These are phyloP conservation scores for Eucalyptus erythrocorys DNA, from an alignment of 345 rosid species.

Conservation along the genomic window DNA sequence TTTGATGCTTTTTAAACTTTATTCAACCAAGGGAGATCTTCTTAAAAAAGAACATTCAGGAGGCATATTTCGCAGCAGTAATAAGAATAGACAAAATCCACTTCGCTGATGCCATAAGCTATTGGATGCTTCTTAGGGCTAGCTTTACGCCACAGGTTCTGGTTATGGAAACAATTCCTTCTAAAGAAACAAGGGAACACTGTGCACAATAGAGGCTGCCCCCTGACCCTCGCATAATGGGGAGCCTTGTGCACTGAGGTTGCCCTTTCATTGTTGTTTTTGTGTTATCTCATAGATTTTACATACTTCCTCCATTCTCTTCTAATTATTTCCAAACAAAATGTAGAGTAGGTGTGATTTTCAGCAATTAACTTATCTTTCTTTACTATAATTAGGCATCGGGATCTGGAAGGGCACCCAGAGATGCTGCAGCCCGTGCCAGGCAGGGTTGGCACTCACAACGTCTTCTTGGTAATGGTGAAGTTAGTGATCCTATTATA, in stretches of 20 bases:
- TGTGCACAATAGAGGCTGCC: not conserved
- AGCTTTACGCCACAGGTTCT: not conserved
- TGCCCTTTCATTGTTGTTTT: not conserved
- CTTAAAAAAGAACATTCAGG: not conserved
- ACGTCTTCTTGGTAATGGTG: slow-evolving; percentile 38
- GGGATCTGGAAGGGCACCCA: slow-evolving; percentile 48
- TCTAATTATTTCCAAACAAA: not conserved
- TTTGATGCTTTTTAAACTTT: not conserved
- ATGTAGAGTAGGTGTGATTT: not conserved
- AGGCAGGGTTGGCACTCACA: slow-evolving; percentile 81
- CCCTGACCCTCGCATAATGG: not conserved
- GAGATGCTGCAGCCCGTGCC: slow-evolving; percentile 73
- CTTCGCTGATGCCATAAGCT: not conserved
- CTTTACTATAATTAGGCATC: slow-evolving; percentile 21
- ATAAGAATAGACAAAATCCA: not conserved
- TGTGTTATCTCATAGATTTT: not conserved
- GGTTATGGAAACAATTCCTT: not conserved
- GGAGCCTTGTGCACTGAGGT: not conserved
- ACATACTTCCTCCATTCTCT: not conserved
- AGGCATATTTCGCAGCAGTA: not conserved
- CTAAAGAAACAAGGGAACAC: not conserved
- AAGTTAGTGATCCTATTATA: slow-evolving; percentile 45
- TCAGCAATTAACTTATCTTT: not conserved
- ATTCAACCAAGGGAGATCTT: not conserved
- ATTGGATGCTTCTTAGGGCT: not conserved